Evolutionary conservation across 306 rosid species (phyloP), one percentile per base, ranked within the genome.

Genomic region (Lathyrus sativus): DNA sequence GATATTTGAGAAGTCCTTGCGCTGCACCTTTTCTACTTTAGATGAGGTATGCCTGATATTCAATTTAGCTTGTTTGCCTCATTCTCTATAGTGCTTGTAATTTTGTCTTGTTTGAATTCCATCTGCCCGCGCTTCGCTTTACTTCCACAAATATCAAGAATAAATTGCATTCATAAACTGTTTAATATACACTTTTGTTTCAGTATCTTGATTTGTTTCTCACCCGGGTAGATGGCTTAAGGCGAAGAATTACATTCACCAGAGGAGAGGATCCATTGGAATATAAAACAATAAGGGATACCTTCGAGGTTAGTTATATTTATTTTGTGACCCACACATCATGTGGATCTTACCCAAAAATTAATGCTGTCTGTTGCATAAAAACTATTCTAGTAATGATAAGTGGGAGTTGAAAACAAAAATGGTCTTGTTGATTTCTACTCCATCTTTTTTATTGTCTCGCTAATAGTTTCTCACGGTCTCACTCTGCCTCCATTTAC

Each of bases 161-260:
- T 49, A 14, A 22, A 28, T 67, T 54, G 56, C 24, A 63, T 55
- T n/a, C 31, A 9, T 50, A 24, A 63, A 64, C 45, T 56, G n/a
- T 71, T 82, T 11, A 11, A 33, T 81, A 33, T 33, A 44, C 29
- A 31, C 43, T 43, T 54, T 73, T 76, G 68, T 68, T 79, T 79
- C 86, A 89, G 98, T 88, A 88, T 77, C 82, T 83, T 82, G 96
- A 90, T 76, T 80, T 93, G 79, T 90, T 85, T 80, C 90, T 90
- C 70, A 93, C 97, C 37, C 90, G 96, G 64, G 77, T 82, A 62
- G 99, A 93, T 81, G 87, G 99, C 76, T 79, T 93, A 81, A 87
- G 99, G 80, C 86, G 98, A 75, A 90, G 91, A 82, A 78, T 92
- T 71, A 58, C 84, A 65, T 75, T 67, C 62, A 37, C 70, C 29